Evolutionary conservation across 1,284 basidiomycete genomes (phyloP).

Genomic region (Malassezia pachydermatis): DNA sequence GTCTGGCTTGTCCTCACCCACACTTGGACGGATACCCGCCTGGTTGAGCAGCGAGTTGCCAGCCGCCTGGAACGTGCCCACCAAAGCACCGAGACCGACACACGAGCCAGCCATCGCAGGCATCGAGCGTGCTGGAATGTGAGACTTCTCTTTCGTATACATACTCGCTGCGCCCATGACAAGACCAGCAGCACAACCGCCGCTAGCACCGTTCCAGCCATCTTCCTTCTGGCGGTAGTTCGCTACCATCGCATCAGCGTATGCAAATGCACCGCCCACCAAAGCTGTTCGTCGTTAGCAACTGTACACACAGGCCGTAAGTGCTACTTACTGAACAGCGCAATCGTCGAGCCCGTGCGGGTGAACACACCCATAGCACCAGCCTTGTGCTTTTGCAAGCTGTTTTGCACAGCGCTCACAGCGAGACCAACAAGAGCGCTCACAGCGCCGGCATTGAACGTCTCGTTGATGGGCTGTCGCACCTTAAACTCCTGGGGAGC

Average conservation of each 20-base stretch:
- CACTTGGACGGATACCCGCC: not conserved
- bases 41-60: slow-evolving; percentile 51
- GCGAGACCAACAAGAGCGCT: slow-evolving; percentile 35
- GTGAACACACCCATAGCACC: slow-evolving; percentile 81
- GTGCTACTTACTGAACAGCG: slow-evolving; percentile 56
- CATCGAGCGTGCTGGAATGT: slow-evolving; percentile 59
- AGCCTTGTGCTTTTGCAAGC: slow-evolving; percentile 55
- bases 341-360: slow-evolving; percentile 66
- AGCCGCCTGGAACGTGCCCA: slow-evolving; percentile 74
- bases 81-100: slow-evolving; percentile 64
- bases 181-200: slow-evolving; percentile 86
- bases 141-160: slow-evolving; percentile 30
- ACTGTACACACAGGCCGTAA: not conserved
- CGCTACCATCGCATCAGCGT: slow-evolving; percentile 67
- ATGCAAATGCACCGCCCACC: slow-evolving; percentile 79
- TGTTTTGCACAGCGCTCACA: slow-evolving; percentile 44
- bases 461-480: slow-evolving; percentile 27
- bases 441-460: slow-evolving; percentile 28
- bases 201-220: slow-evolving; percentile 69
- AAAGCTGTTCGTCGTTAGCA: slow-evolving; percentile 52
- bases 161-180: slow-evolving; percentile 71
- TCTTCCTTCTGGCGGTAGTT: slow-evolving; percentile 75
- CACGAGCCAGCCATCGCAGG: slow-evolving; percentile 74
- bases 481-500: slow-evolving; percentile 20
- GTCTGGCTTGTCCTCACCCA: not conserved